Evolutionary conservation across 2,329 filamentous ascomycete genomes (phyloP), one percentile per base, ranked within the genome.

Genomic region (Septoria linicola): DNA sequence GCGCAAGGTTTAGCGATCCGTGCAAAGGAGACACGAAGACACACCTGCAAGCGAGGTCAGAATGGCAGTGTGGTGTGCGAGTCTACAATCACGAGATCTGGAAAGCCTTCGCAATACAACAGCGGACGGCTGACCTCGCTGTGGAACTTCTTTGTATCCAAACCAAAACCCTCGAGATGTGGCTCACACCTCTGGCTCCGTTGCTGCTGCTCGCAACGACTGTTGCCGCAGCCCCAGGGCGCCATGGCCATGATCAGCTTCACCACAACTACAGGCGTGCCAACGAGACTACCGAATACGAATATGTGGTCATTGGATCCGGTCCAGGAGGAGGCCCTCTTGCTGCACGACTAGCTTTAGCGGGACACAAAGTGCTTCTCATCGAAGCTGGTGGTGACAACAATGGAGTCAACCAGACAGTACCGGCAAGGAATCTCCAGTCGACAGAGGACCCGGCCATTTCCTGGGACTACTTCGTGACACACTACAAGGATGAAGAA

Each of bases 381-480:
- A 76, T 83, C 25, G 80, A 84, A 59, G 80, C 80, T 20, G 80
- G 80, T 8, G 79, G 80, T 52, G 81, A 84, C 59, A 75, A 81
- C 54, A 68, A 73, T 50, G 70, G 71, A 32, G 64, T 71, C 53
- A 76, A 80, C 61, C 76, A 80, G 56, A 74, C 77, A 8, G 74
- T 83, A 3, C 80, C 82, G 6, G 75, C 79, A 1, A 75, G 79
- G 61, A 75, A 76, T 17, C 74, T 76, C 37, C 72, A 75, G 17
- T 73, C 79, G 1, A 80, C 78, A 6, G 79, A 84, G 59, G 78
- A 83, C 53, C 71, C 72, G 23, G 71, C 74, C 14, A 73, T 82
- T 58, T 70, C 74, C 42, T 85, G 82, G 82, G 78, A 83, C 65
- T 85, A 80, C 68, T 85, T 79, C 55, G 80, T 84, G n/a, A 75